Evolutionary conservation across 495 filamentous ascomycete species (phyloP), one percentile per base, ranked within the genome.

Genomic region (Penicillium silybi): DNA sequence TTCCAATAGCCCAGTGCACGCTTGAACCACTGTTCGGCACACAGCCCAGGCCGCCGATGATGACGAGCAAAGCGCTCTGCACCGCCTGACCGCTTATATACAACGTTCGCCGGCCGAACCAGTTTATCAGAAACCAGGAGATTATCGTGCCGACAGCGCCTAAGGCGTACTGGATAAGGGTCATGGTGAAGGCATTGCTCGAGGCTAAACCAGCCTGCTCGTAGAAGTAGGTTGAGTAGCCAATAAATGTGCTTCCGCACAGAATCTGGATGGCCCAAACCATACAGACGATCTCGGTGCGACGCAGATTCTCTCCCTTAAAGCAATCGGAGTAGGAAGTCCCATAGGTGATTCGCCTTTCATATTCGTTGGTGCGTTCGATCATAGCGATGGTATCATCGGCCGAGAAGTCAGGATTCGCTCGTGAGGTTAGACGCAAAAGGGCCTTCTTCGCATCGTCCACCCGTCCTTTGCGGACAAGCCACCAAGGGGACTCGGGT

Each of bases 401-500:
- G 0, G 80, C 72, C 44, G 89, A 76, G 51, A 90, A 85, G 23
- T 81, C 73, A 0, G 77, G 77, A 41, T 85, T 79, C 10, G 41
- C 29, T 26, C 78, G n/a, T n/a, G 72, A 4, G 64, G 41, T 87
- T 20, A 92, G 70, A 18, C 87, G 83, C 17, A 78, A 71, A 11
- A 92, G 69, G 6, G 86, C 71, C 10, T 73, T 65, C 56, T 86
- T 85, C 8, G 88, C 88, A 23, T 86, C 78, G 10, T 86, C 81
- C 22, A 77, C 69, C 32, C 75, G 75, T 0, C 84, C 87, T 56
- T 80, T 83, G 6, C 88, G 80, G 38, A 91, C 83, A 4, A 90
- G 80, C 88, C 88, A 91, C 87, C 86, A 92, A 0, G 88, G 88
- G 1, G 78, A 83, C 64, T 92, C 88, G 1, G 88, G 88, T 0